Conservation (phyloP, 1,139 yeast genomes). For the Meyerozyma carpophila region DNA sequence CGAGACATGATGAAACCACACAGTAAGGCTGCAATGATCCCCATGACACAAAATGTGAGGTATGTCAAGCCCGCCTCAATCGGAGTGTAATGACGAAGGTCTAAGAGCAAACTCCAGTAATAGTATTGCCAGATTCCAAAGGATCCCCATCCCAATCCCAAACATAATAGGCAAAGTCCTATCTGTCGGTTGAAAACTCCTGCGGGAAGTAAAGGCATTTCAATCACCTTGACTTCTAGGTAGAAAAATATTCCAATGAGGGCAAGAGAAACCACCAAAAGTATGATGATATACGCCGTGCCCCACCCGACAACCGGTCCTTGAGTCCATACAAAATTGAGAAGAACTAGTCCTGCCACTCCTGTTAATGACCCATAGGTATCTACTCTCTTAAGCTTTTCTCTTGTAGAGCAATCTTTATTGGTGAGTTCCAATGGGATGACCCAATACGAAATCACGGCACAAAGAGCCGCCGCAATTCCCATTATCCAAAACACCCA, state of each 20-base stretch:
- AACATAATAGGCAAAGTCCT: constrained; percentile 30
- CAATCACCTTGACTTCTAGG: constrained; percentile 21
- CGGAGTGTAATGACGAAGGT: constrained; percentile 41
- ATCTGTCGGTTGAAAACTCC: constrained; percentile 33
- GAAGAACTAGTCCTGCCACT: constrained; percentile 39
- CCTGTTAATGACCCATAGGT: constrained; percentile 43
- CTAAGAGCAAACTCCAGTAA: constrained; percentile 37
- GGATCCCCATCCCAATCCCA: constrained; percentile 53
- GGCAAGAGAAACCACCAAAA: constrained; percentile 36
- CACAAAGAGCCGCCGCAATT: constrained; percentile 27
- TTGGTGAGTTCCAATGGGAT: constrained; percentile 24
- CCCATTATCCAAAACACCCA: constrained; percentile 48
- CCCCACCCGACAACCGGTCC: constrained; percentile 52
- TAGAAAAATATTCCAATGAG: constrained; percentile 27
- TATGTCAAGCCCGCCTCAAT: constrained; percentile 40
- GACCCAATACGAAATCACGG: constrained; percentile 19
- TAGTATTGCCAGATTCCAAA: constrained; percentile 50
- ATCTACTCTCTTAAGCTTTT: constrained; percentile 27
- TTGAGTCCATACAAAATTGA: constrained; percentile 52
- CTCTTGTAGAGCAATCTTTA: constrained; percentile 4
- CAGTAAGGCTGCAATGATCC: constrained; percentile 39
- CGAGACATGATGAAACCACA: constrained; percentile 38
- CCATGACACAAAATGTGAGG: constrained; percentile 41
- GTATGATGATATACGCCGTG: constrained; percentile 38
- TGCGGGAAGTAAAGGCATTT: constrained; percentile 42